Evolutionary conservation across 1,284 basidiomycete species (phyloP), one percentile per base, ranked within the genome.

Genomic region (Tylopilus orsonianus): DNA sequence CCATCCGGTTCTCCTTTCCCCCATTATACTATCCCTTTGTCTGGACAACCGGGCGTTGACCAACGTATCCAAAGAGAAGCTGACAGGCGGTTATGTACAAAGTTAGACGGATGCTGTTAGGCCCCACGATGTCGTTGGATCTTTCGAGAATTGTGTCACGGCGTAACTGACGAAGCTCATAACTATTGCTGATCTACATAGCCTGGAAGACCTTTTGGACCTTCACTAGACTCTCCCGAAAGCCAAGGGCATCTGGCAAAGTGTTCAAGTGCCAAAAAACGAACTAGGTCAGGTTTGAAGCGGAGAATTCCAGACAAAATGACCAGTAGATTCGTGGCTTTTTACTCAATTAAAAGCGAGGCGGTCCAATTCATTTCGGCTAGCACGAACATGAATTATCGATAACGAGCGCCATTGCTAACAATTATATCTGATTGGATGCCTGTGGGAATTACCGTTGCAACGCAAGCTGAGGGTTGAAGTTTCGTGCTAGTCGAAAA

Each of bases 301-400:
- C n/a, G n/a, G n/a, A 41, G 44, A 18, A 36, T 43, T 45, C 26
- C 22, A 40, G 38, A n/a, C 46, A 48, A 40, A 49, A 19, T 8
- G 23, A 13, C 10, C 12, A 38, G 19, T 22, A 24, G 16, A 7
- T 9, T 22, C 2, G 9, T 5, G 3, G 2, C 33, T 24, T 10
- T 33, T 29, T 27, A 49, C 46, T 46, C 41, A 16, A 49, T 46
- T 41, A 49, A 33, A 59, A 59, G 58, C 49, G 61, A 60, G 62
- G 59, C 57, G 9, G 53, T 42, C 16, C 38, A 32, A 19, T 50
- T 56, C 30, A 59, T 54, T 55, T 49, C 38, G 48, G 51, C 44
- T 40, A 37, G 18, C 20, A n/a, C 24, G 3, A 10, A 22, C n/a
- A n/a, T n/a, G n/a, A n/a, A n/a, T n/a, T n/a, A n/a, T n/a, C 30